These are phyloP conservation scores for Xylaria acuta DNA, from an alignment of 495 filamentous ascomycete genomes.

Conservation along the genomic window DNA sequence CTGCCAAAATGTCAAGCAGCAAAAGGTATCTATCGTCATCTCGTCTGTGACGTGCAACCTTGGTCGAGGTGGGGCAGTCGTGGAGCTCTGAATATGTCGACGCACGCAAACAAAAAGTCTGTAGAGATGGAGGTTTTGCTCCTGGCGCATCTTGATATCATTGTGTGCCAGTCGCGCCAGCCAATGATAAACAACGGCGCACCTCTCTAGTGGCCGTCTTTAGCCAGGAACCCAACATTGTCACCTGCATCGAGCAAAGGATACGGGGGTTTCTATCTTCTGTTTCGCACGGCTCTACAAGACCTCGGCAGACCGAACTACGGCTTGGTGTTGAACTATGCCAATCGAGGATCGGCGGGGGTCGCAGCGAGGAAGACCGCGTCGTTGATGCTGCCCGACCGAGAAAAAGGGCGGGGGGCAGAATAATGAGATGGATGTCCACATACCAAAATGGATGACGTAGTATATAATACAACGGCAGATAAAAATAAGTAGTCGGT, in stretches of 20 bases:
- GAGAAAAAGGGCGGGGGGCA: neutral
- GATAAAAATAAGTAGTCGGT: neutral
- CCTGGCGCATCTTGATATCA: slow-evolving; percentile 24
- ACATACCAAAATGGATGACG: slow-evolving; percentile 15
- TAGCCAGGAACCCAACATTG: slow-evolving; percentile 13
- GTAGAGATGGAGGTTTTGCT: slow-evolving; percentile 41
- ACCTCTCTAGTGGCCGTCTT: slow-evolving; percentile 4
- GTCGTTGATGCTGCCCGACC: neutral
- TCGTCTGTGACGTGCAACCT: slow-evolving; percentile 17
- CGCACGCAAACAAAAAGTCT: neutral
- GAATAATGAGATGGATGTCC: neutral
- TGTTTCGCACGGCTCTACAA: neutral
- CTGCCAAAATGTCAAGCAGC: neutral
- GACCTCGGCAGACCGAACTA: neutral
- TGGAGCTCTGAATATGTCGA: neutral
- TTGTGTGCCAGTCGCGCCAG: slow-evolving; percentile 17
- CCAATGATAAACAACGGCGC: slow-evolving; percentile 17
- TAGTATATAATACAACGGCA: neutral
- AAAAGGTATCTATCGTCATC: neutral
- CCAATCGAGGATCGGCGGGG: neutral
- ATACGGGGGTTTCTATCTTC: neutral
- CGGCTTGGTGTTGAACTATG: neutral
- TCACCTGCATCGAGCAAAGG: slow-evolving; percentile 8
- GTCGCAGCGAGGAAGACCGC: neutral
- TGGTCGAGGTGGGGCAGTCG: neutral